Base-by-base conservation (phyloP, 2,329 filamentous ascomycete species). In the Aspergillus ochraceus region DNA sequence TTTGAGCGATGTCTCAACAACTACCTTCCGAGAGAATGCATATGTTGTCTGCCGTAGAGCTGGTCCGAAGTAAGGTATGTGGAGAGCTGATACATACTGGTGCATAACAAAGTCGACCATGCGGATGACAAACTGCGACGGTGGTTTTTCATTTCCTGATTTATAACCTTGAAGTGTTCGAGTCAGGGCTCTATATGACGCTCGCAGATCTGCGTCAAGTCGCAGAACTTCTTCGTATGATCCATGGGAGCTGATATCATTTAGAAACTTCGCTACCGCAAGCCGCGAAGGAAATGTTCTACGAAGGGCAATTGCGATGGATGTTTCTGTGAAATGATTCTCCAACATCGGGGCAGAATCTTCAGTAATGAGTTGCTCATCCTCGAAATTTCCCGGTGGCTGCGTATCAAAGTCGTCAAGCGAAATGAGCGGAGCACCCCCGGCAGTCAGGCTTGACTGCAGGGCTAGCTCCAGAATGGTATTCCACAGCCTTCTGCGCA, bases 1-100 rank as follows among this genome's bases (percentile, higher is more conserved):
- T 49, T 80, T 82, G 14, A 84, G 71, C 0, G 80, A 75, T 0
- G 75, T 75, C 6, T 87, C 84, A 6, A 83, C 63, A 0, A 80
- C 73, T 0, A 80, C 76, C 49, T 80, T 82, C 1, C 81, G 71
- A 0, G 84, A 84, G 60, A 79, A 86, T 0, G 82, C 81, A 20
- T 70, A 75, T 0, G 66, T 32, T 1, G 63, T 60, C n/a, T 71
- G 66, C 6, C 63, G 59, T 11, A 69, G 17, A 2, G 67, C 57
- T 6, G 57, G 58, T 2, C 32, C 52, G 22, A 71, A 73, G 50
- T 67, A 74, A 6, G 71, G 72, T 8, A 65, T 55, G 54, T 76
- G 74, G 5, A 76, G 65, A 2, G 70, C 61, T 1, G 64, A 61
- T 1, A 76, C 55, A 39, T 69, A 71, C 2, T 66, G 69, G 24